Conservation (phyloP, 1,139 yeast species). For the Taiozyma sp. region DNA sequence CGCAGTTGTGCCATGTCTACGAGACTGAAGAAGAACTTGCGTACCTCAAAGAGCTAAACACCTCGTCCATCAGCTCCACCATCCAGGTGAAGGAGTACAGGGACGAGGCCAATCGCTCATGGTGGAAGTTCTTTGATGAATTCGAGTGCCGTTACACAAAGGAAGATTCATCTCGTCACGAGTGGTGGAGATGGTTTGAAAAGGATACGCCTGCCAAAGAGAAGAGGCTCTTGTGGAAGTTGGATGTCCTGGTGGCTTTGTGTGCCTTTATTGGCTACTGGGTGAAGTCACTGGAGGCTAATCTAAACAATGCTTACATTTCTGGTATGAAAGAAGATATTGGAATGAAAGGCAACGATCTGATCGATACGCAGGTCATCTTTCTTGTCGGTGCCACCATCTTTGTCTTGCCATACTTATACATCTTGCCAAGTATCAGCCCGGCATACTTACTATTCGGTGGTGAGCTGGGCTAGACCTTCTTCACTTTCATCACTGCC, state of each 20-base stretch:
- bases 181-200: constrained; percentile 65
- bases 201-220: constrained; percentile 48
- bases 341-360: constrained; percentile 57
- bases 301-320: constrained; percentile 50
- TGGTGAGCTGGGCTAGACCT: constrained; percentile 31
- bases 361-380: constrained; percentile 48
- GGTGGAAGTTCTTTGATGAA: constrained; percentile 62
- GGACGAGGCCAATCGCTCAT: constrained; percentile 55
- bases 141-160: constrained; percentile 49
- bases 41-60: background rate
- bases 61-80: background rate
- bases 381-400: constrained; percentile 54
- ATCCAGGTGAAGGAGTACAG: constrained; percentile 37
- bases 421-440: constrained; percentile 37
- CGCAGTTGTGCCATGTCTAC: background rate
- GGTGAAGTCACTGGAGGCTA: constrained; percentile 44
- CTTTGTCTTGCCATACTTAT: constrained; percentile 42
- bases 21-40: background rate
- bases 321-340: constrained; percentile 55
- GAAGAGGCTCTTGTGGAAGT: constrained; percentile 22
- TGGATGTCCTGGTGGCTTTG: constrained; percentile 32
- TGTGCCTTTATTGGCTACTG: constrained; percentile 57
- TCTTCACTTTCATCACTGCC: constrained; percentile 24
- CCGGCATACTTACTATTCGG: constrained; percentile 47
- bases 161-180: constrained; percentile 33